Percentiles rank a stretch among this genome's conserved stretches.
Evolutionary conservation across 768 basidiomycete species (phyloP).

Genomic region (Porpolomopsis calyptriformis): DNA sequence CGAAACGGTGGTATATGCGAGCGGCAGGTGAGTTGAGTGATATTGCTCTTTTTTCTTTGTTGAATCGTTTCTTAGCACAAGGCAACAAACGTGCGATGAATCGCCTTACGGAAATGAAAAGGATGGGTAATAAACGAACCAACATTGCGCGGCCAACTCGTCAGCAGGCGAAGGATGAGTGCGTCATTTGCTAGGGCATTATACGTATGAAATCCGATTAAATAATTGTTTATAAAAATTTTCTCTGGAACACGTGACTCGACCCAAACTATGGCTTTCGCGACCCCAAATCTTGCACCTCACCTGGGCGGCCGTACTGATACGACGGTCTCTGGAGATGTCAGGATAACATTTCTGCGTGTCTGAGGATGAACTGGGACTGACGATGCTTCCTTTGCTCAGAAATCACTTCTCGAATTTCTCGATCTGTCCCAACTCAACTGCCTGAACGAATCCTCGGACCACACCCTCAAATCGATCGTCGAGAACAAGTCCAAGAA

Average conservation of each 20-base stretch:
- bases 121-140: constrained; percentile 68
- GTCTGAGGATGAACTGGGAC: constrained; percentile 5
- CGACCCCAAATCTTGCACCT: too few species aligned
- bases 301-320: too few species aligned
- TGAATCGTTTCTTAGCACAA: constrained; percentile 51
- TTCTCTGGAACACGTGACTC: too few species aligned
- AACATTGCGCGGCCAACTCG: constrained; percentile 81
- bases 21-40: constrained; percentile 69
- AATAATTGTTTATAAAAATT: too few species aligned
- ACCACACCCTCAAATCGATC: constrained; percentile 44
- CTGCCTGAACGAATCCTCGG: constrained; percentile 56
- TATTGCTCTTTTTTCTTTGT: not conserved
- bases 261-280: too few species aligned
- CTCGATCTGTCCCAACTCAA: constrained; percentile 51
- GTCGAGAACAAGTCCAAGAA: constrained; percentile 35
- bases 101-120: constrained; percentile 90
- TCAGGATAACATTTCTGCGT: constrained; percentile 4
- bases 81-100: constrained; percentile 98
- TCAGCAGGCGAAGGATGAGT: constrained; percentile 89
- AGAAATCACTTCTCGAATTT: constrained; percentile 47
- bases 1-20: constrained; percentile 98
- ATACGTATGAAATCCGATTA: too few species aligned
- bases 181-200: constrained; percentile 55
- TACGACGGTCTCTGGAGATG: constrained; percentile 11
- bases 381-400: not conserved